These are phyloP conservation scores for Mycena rosella DNA, from an alignment of 768 basidiomycete species.

Conservation along the genomic window DNA sequence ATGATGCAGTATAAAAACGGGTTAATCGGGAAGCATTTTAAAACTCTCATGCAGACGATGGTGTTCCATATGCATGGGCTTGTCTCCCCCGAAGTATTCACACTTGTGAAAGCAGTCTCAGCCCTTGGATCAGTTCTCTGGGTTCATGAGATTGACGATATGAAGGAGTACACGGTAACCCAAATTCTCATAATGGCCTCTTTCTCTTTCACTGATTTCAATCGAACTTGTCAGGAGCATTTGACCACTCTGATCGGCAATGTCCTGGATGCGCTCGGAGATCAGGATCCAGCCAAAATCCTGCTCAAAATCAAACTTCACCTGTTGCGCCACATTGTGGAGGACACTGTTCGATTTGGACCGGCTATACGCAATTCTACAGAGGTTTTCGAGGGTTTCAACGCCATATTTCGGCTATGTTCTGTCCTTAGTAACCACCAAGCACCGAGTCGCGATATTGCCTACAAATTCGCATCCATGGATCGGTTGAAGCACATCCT, in stretches of 20 bases:
- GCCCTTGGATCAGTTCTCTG: constrained; percentile 46
- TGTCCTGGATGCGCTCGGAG: constrained; percentile 50
- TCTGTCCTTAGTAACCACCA: constrained; percentile 58
- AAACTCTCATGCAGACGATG: constrained; percentile 46
- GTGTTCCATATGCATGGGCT: constrained; percentile 49
- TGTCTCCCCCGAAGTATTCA: constrained; percentile 36
- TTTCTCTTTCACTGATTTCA: too few relatives aligned
- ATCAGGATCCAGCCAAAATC: constrained; percentile 51
- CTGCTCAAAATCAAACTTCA: constrained; percentile 52
- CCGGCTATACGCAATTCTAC: constrained; percentile 51
- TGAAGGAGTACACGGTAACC: constrained; percentile 43
- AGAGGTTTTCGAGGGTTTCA: constrained; percentile 56
- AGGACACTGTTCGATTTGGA: constrained; percentile 52
- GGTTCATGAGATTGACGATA: constrained; percentile 48
- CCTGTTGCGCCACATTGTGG: constrained; percentile 48
- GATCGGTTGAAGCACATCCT: constrained; percentile 48
- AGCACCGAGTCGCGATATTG: constrained; percentile 58
- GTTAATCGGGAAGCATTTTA: constrained; percentile 52
- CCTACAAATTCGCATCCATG: constrained; percentile 45
- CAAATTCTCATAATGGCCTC: not conserved
- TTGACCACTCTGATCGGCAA: constrained; percentile 48
- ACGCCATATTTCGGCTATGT: constrained; percentile 56
- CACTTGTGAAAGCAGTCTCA: constrained; percentile 39
- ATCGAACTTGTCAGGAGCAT: too few relatives aligned
- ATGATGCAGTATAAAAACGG: constrained; percentile 51